Base-by-base conservation (phyloP, 202 grass and related monocot genomes). In the Setaria italica region DNA sequence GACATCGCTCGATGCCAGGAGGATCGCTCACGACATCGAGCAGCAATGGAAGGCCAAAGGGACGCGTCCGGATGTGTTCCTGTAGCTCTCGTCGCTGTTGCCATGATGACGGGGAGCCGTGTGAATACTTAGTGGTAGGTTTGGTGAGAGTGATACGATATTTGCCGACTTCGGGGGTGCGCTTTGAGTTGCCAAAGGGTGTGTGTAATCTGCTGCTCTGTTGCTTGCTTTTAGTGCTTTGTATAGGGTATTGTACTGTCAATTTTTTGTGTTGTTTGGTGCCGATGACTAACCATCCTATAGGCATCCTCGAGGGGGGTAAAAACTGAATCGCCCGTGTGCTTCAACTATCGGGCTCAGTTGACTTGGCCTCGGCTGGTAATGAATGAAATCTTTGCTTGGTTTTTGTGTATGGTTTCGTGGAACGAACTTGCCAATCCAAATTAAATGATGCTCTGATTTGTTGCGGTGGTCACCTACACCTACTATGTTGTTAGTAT, bases 1-100 rank as follows among this genome's bases (percentile, higher is more conserved):
- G 33, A 87, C 92, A 17, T 90, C 92, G 32, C 20, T 80, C 3
- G 97, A 97, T 5, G 92, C 97, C 34, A 91, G 55, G 74, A 86
- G 83, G 70, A 91, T 99, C 10, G 92, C 94, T 32, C 70, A 86
- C n/a, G 97, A 99, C 81, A 89, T 99, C 66, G 92, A 99, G 76
- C 88, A 81, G n/a, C 84, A 84, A 33, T 95, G 91, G 89, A 86
- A 82, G 53, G 63, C 85, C 30, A 49, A 76, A 83, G 76, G 81
- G 62, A 58, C 19, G 63, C 68, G 74, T 34, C 87, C 49, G 57
- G 77, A 77, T 14, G 71, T 79, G 32, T 14, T 88, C 33, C 39
- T 73, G 76, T 62, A 87, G 62, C 62, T 84, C 34, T 14, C 0
- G 12, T 65, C 47, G 11, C 54, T 5, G 20, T 77, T 81, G 47